These are phyloP conservation scores for Lachnellula occidentalis DNA, from an alignment of 2,329 filamentous ascomycete species.

Conservation along the genomic window DNA sequence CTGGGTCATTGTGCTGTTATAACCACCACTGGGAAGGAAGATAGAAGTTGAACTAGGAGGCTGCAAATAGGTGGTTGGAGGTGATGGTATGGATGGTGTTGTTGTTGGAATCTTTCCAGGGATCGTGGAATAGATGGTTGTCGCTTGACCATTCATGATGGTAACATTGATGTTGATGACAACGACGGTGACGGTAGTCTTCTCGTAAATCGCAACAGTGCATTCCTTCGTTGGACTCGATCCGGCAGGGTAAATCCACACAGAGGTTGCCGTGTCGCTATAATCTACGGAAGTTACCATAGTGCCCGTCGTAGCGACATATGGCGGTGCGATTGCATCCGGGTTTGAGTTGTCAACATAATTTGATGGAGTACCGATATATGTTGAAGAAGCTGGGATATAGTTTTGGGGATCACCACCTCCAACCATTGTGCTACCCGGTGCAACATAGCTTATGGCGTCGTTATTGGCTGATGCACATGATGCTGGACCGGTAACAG, in stretches of 20 bases:
- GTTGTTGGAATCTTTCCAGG: background rate
- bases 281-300: constrained; percentile 14
- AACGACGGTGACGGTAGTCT: constrained; percentile 10
- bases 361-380: too few species aligned
- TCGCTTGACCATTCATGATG: background rate
- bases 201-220: constrained; percentile 14
- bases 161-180: constrained; percentile 10
- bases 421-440: too few species aligned
- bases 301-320: constrained; percentile 3
- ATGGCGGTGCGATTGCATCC: background rate
- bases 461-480: too few species aligned
- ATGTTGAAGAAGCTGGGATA: too few species aligned
- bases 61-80: background rate
- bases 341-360: too few species aligned
- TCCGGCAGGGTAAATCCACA: constrained; percentile 18
- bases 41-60: too few species aligned
- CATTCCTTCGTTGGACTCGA: constrained; percentile 6
- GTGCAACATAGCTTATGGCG: too few species aligned
- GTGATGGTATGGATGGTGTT: background rate
- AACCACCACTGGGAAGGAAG: too few species aligned
- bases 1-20: background rate
- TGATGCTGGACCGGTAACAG: too few species aligned
- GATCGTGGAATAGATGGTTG: constrained; percentile 8
- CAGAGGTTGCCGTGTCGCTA: constrained; percentile 1
- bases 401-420: too few species aligned